Evolutionary conservation across 441 rosid genomes (phyloP), one percentile per base, ranked within the genome.

Genomic region (Theobroma grandiflorum): DNA sequence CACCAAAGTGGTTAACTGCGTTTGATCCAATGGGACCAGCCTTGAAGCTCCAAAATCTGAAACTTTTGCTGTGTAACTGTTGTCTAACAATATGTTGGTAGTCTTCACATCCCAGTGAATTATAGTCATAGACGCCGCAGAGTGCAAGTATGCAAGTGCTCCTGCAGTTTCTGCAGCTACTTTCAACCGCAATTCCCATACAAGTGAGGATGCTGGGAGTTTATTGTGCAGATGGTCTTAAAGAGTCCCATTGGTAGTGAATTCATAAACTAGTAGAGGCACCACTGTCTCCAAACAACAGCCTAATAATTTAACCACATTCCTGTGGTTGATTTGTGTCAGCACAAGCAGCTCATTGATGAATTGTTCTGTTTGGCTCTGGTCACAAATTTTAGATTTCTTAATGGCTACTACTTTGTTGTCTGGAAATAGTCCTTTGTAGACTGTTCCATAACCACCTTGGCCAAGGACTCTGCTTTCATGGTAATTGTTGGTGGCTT

Each of bases 231-330:
- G 64, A 49, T 85, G 89, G 0, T 74, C 82, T 31, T 73, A 79
- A 11, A 86, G 85, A 22, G 92, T 86, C 2, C 88, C 87, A 55
- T 89, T 89, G 6, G 75, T 73, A 20, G 87, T 72, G 26, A 81
- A 89, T 42, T 87, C 88, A 18, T 87, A 89, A 0, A 86, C 89
- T 0, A 86, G 78, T 10, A 86, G 52, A 0, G 88, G 90, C 9
- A 87, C 85, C 5, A 84, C 75, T 0, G 81, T 86, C 64, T 86
- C 90, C 76, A 87, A 68, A 66, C 89, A 89, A 18, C 90, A 89
- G 4, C 90, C 88, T 4, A 87, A 43, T 1, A 88, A 79, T 58
- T 85, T 86, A 6, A 88, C 91, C n/a, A 77, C 84, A 37, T 89
- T 86, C 42, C 82, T 81, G 8, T 87, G 87, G 42, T 84, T 81